Evolutionary conservation across 805 yeast species (phyloP).

Genomic region (Sugiyamaella mastotermitis): DNA sequence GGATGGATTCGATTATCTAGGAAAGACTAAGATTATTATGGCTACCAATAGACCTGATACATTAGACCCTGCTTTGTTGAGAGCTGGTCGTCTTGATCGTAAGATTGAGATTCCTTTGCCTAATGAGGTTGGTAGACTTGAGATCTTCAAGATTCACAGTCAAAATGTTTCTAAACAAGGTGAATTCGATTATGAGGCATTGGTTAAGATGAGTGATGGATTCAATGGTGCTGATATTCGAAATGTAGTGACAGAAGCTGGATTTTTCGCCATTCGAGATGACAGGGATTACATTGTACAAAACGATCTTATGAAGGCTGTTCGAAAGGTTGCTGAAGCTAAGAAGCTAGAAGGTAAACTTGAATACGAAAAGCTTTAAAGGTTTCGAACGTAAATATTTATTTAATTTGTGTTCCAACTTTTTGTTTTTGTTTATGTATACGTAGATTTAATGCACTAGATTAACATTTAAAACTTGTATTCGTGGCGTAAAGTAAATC

Average conservation of each 20-base stretch:
- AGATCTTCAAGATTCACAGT: constrained; percentile 90
- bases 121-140: constrained; percentile 91
- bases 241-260: constrained; percentile 97
- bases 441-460: too few species aligned
- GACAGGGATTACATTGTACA: constrained; percentile 93
- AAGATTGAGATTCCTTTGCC: constrained; percentile 94
- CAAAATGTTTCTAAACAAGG: constrained; percentile 82
- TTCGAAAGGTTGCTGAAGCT: constrained; percentile 91
- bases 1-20: constrained; percentile 97
- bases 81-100: constrained; percentile 97
- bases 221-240: constrained; percentile 98
- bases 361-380: constrained; percentile 85
- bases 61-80: constrained; percentile 89
- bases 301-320: constrained; percentile 95
- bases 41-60: constrained; percentile 99
- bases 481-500: not conserved
- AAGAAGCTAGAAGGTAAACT: constrained; percentile 95
- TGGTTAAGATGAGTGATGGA: constrained; percentile 97
- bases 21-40: constrained; percentile 96
- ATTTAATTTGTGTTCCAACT: too few species aligned
- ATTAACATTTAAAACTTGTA: not conserved
- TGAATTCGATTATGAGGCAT: constrained; percentile 94
- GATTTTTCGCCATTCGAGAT: constrained; percentile 95
- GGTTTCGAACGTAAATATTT: not conserved
- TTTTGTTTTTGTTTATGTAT: too few species aligned